Base-by-base conservation (phyloP, 2,329 filamentous ascomycete species). In the Metarhizium rileyi region DNA sequence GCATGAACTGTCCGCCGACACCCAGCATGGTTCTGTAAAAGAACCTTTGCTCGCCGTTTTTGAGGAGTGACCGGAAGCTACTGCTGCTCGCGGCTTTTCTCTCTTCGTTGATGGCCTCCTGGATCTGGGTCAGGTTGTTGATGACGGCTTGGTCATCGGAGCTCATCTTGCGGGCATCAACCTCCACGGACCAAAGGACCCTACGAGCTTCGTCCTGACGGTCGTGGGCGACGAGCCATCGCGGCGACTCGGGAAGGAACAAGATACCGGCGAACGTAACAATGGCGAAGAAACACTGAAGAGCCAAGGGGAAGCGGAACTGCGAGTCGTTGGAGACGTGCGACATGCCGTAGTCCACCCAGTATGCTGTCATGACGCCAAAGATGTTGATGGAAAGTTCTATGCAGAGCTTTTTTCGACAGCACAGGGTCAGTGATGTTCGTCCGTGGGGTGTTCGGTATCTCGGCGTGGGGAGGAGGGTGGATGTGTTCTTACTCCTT, bases 301-400 rank as follows among this genome's bases (percentile, higher is more conserved):
- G 61, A 1, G 67, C 71, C 3, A 75, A 55, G 0, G 71, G 70
- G 41, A 74, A 74, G 1, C 71, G 69, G 50, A 73, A 74, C 35
- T 69, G 65, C 1, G 63, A 57, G 16, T 66, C 62, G 38, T 60
- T 67, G 25, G 56, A 49, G 28, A 67, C 59, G 36, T 57, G 66
- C 4, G 62, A 66, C 59, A 66, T 66, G 50, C 62, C 68, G 46
- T 70, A 70, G 51, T 70, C 66, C 5, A 65, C 59, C 63, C 64
- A 67, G 47, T 66, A 66, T 2, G 60, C 57, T 14, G 62, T 54
- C 56, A 65, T 63, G 8, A 67, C 61, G 4, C 65, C 65, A 12
- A 68, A 64, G 28, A 69, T 70, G 53, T 67, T 68, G 33, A 36
- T 36, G 33, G 33, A 10, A n/a, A 36, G 33, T n/a, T 36, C 33